phyloP scores from a whole-genome alignment of 2,329 filamentous ascomycete genomes.

The Bipolaris zeicola region DNA sequence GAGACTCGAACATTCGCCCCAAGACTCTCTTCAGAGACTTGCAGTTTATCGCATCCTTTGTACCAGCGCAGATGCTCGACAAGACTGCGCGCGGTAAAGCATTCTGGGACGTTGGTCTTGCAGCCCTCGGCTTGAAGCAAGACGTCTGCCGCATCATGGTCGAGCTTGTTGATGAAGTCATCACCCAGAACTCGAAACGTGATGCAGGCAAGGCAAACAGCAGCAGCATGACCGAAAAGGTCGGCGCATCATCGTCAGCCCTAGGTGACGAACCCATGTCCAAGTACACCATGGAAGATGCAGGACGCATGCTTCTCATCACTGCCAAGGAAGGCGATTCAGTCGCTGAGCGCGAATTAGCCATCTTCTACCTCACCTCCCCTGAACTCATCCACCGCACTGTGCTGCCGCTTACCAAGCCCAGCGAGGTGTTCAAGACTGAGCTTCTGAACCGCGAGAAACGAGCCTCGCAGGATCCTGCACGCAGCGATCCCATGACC shows the following conservation, averaged over 20 bases:
- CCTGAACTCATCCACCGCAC: slow-evolving; percentile 82
- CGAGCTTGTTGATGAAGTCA: slow-evolving; percentile 72
- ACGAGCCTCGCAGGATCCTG: slow-evolving; percentile 61
- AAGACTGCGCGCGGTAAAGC: slow-evolving; percentile 70
- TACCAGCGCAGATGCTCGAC: slow-evolving; percentile 63
- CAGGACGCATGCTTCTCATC: slow-evolving; percentile 87
- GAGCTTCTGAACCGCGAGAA: slow-evolving; percentile 73
- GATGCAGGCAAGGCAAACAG: slow-evolving; percentile 40
- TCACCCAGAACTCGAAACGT: slow-evolving; percentile 71
- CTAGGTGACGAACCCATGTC: slow-evolving; percentile 53
- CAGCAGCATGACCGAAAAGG: slow-evolving; percentile 25
- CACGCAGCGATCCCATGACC: slow-evolving; percentile 78
- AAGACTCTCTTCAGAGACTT: slow-evolving; percentile 56
- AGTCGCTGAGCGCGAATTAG: slow-evolving; percentile 89
- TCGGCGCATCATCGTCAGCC: slow-evolving; percentile 16
- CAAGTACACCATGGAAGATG: slow-evolving; percentile 76
- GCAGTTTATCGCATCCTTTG: slow-evolving; percentile 65
- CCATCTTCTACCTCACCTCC: slow-evolving; percentile 89
- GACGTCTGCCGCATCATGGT: slow-evolving; percentile 85
- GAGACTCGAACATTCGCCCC: slow-evolving; percentile 52
- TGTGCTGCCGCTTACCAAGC: slow-evolving; percentile 81
- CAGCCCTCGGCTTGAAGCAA: slow-evolving; percentile 84
- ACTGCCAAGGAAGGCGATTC: slow-evolving; percentile 91
- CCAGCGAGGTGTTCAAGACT: slow-evolving; percentile 88
- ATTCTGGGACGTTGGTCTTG: slow-evolving; percentile 88